Base-by-base conservation (phyloP, 805 yeast species). In the Kuraishia ogatae region DNA sequence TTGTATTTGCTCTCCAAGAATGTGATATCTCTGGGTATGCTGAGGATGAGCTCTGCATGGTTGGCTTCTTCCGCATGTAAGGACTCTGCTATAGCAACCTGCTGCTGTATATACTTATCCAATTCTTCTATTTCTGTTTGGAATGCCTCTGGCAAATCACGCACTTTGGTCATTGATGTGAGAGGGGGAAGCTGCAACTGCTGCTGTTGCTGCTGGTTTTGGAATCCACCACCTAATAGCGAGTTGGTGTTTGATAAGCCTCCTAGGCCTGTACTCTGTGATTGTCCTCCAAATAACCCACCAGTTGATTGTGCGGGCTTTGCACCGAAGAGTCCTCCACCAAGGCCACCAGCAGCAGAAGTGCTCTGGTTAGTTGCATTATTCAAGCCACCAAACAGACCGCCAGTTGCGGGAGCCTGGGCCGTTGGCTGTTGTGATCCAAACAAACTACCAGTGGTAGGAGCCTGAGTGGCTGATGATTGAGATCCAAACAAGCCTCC, bases 141-240 rank as follows among this genome's bases (percentile, higher is more conserved):
- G 55, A 84, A 70, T n/a, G 71, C 78, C n/a, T 81, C 85, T 1
- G 94, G 92, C 47, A 88, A 71, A 57, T 87, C 93, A 8, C 83
- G 82, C 10, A 88, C 87, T 52, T 87, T 78, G 0, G 93, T 85
- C 83, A 88, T 81, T 15, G 91, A 83, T 11, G 87, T 85, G 50
- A 88, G 72, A 52, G 73, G 80, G 3, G 78, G 75, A 53, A 72
- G 65, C 56, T 73, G 83, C 10, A 70, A 69, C 24, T 74, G 76
- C 49, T 54, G 26, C 35, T 53, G 5, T 63, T 51, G 51, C 54
- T 39, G 60, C 54, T 21, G 62, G 20, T 23, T 59, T 56, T 47
- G 56, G 57, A 22, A 57, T 51, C 19, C 55, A 53, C 35, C 54
- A 29, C 51, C 66, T 67, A 60, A 64, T 59, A 35, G 43, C 13